Conservation (phyloP, 176 grass and related monocot species). For the Lolium multiflorum region DNA sequence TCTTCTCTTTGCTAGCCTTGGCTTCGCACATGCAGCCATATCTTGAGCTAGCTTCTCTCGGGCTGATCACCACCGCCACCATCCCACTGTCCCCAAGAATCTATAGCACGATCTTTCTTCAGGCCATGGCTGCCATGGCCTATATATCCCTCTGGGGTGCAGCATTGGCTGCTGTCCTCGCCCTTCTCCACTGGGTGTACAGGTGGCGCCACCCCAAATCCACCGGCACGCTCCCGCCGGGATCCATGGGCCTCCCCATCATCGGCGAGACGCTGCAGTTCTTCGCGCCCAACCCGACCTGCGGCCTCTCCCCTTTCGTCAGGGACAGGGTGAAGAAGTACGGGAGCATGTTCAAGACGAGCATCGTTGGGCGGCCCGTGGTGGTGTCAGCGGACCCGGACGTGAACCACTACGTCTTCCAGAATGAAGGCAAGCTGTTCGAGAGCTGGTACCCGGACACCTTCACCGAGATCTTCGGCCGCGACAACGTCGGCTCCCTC, state of each 20-base stretch:
- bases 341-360: conserved; percentile 84
- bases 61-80: conserved; percentile 42
- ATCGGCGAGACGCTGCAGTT: conserved; percentile 73
- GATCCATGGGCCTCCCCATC: conserved; percentile 70
- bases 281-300: conserved; percentile 71
- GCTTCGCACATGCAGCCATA: conserved; percentile 53
- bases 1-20: conserved; percentile 9
- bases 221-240: conserved; percentile 64
- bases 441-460: conserved; percentile 91
- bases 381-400: conserved; percentile 77
- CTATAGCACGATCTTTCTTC: conserved; percentile 41
- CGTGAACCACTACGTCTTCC: conserved; percentile 71
- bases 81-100: conserved; percentile 37
- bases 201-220: conserved; percentile 64
- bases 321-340: conserved; percentile 57
- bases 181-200: conserved; percentile 49
- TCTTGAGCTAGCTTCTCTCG: conserved; percentile 57
- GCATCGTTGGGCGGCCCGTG: conserved; percentile 62
- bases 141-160: conserved; percentile 52
- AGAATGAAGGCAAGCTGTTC: conserved; percentile 85
- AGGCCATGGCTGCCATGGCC: conserved; percentile 52
- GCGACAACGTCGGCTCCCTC: conserved; percentile 69
- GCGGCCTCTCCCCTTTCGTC: conserved; percentile 70
- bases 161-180: conserved; percentile 29
- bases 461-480: conserved; percentile 85